A percentile compares a stretch with the other conserved stretches of the same genome.
phyloP scores from a whole-genome alignment of 2,329 filamentous ascomycete genomes.

The Dactylellina leptospora region DNA sequence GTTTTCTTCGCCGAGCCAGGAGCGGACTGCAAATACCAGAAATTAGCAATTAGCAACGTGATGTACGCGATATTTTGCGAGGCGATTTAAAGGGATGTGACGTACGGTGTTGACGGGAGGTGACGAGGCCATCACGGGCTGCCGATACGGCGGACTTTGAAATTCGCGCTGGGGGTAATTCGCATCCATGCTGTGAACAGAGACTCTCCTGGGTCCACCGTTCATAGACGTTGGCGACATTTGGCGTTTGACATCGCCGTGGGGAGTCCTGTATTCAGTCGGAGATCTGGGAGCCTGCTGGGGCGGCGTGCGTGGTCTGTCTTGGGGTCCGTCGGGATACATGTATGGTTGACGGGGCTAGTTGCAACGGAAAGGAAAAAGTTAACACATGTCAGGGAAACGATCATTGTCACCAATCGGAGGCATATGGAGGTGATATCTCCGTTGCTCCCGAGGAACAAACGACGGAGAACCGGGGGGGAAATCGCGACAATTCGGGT shows the following conservation, averaged over 20 bases:
- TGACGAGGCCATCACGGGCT: conserved; percentile 34
- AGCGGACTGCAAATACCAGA: conserved; percentile 24
- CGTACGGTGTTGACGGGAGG: conserved; percentile 34
- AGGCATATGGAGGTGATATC: background rate
- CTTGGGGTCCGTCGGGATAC: conserved; percentile 46
- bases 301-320: conserved; percentile 47
- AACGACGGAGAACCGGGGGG: background rate
- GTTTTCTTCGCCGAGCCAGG: conserved; percentile 46
- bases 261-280: conserved; percentile 41
- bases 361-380: conserved; percentile 14
- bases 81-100: background rate
- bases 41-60: conserved; percentile 27
- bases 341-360: conserved; percentile 47
- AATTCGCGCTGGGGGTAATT: conserved; percentile 48
- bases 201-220: conserved; percentile 43
- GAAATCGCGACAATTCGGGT: conserved; percentile 12
- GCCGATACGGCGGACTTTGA: conserved; percentile 45
- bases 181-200: conserved; percentile 41
- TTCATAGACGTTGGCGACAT: conserved; percentile 46
- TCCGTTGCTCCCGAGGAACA: background rate
- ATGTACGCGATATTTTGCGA: conserved; percentile 28
- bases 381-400: conserved; percentile 12
- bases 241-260: conserved; percentile 38
- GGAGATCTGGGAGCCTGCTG: conserved; percentile 50
- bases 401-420: background rate